Conservation (phyloP, 1,139 yeast genomes). For the Taphrina populina region DNA sequence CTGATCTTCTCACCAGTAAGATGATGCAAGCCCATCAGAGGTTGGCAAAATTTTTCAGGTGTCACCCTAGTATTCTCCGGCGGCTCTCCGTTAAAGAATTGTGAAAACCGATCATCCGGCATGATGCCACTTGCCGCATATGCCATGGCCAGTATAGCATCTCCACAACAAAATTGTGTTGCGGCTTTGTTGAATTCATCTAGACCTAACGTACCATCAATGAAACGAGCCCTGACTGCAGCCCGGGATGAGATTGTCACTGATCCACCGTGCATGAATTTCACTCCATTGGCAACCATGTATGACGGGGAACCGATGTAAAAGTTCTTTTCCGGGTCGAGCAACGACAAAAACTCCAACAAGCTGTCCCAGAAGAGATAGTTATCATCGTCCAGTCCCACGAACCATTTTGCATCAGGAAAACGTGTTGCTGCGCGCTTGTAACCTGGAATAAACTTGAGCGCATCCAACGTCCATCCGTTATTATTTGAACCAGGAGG, state of each 20-base stretch:
- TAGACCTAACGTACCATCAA: conserved; percentile 38
- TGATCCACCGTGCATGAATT: conserved; percentile 49
- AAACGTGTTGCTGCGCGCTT: conserved; percentile 44
- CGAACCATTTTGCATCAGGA: conserved; percentile 45
- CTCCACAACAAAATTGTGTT: conserved; percentile 46
- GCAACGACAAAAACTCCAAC: conserved; percentile 40
- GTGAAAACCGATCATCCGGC: conserved; percentile 4
- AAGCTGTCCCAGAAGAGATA: conserved; percentile 44
- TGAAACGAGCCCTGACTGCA: conserved; percentile 42
- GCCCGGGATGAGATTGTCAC: conserved; percentile 46
- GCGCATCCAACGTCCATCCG: conserved; percentile 47
- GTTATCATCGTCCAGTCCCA: conserved; percentile 48
- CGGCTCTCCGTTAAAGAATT: conserved; percentile 16
- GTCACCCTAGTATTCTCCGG: conserved; percentile 2
- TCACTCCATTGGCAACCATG: conserved; percentile 4
- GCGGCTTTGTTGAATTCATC: conserved; percentile 40
- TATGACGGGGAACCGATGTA: conserved; percentile 42
- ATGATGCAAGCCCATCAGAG: conserved; percentile 25
- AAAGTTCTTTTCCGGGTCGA: conserved; percentile 41
- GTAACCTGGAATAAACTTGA: conserved; percentile 48
- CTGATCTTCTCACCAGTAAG: conserved; percentile 6
- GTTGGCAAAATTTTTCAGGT: conserved; percentile 4
- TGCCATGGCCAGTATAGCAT: conserved; percentile 44
- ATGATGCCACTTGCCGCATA: conserved; percentile 38
- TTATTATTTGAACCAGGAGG: conserved; percentile 33